Conservation (phyloP, 345 rosid genomes). For the Erysimum cheiranthoides region DNA sequence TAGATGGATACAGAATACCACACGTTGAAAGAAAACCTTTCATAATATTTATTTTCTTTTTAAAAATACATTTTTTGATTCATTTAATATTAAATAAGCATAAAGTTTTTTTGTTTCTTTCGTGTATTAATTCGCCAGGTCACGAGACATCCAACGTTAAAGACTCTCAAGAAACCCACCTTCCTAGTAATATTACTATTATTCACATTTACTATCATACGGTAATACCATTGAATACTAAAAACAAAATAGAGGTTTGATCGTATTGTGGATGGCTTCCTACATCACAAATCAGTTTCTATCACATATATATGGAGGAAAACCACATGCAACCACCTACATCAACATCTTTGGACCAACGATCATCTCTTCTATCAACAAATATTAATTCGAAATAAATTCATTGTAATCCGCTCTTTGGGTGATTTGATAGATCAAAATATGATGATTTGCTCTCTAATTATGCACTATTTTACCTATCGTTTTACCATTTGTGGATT, state of each 20-base stretch:
- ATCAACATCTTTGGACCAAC: not conserved
- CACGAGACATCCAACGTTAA: slow-evolving; percentile 33
- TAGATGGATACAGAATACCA: slow-evolving; percentile 44
- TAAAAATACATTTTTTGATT: too few species aligned
- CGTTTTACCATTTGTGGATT: not conserved
- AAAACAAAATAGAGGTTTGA: not conserved
- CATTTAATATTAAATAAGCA: slow-evolving; percentile 19
- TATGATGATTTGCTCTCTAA: too few species aligned
- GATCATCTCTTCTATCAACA: not conserved
- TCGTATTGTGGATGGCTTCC: not conserved
- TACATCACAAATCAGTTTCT: not conserved
- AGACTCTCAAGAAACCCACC: slow-evolving; percentile 13
- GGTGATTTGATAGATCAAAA: too few species aligned
- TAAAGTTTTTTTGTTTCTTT: slow-evolving; percentile 29
- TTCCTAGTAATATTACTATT: not conserved
- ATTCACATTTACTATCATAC: not conserved
- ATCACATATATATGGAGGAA: not conserved
- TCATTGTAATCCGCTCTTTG: not conserved
- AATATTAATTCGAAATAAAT: not conserved
- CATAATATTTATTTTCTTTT: not conserved
- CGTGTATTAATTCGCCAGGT: slow-evolving; percentile 39
- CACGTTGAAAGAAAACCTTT: slow-evolving; percentile 30
- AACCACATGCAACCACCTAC: not conserved
- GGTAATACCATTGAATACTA: not conserved
- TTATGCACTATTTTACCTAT: not conserved